phyloP scores from a whole-genome alignment of 371 early-diverging fungal species.

The Mortierella sp. region DNA sequence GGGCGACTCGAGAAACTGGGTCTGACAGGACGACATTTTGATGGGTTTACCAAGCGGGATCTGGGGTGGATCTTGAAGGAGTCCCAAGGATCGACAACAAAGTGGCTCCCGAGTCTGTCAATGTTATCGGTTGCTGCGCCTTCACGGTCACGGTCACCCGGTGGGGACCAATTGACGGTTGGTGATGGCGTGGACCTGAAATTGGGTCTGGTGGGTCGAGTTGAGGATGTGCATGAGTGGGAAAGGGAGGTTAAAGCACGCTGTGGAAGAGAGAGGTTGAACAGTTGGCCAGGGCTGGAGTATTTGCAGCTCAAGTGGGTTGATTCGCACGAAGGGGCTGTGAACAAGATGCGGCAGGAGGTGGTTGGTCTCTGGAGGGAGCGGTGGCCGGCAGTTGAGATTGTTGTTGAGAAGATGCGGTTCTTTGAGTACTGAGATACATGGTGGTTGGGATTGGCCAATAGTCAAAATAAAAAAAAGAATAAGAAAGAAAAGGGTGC shows the following conservation, averaged over 20 bases:
- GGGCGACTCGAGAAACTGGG: background rate
- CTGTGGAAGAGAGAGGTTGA: background rate
- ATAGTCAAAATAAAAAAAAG: background rate
- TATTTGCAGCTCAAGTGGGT: background rate
- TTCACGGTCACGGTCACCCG: background rate
- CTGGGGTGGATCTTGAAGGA: background rate
- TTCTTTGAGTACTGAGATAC: background rate
- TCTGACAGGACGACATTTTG: background rate
- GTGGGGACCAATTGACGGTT: background rate
- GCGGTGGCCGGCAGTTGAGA: background rate
- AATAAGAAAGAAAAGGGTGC: background rate
- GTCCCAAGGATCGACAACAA: background rate
- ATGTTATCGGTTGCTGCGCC: background rate
- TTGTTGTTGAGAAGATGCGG: background rate
- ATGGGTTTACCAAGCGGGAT: background rate
- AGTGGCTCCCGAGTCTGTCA: background rate
- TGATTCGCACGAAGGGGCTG: background rate
- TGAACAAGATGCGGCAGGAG: background rate
- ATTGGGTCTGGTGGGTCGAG: background rate
- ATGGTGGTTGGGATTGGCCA: too few relatives aligned
- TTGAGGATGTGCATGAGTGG: constrained; percentile 1
- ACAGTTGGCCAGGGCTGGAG: background rate
- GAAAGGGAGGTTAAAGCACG: background rate
- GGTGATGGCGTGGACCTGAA: background rate
- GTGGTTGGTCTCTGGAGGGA: background rate